A percentile compares a stretch with the other conserved stretches of the same genome.
Conservation (phyloP, 305 asterid genomes). For the Solanum chacoense region DNA sequence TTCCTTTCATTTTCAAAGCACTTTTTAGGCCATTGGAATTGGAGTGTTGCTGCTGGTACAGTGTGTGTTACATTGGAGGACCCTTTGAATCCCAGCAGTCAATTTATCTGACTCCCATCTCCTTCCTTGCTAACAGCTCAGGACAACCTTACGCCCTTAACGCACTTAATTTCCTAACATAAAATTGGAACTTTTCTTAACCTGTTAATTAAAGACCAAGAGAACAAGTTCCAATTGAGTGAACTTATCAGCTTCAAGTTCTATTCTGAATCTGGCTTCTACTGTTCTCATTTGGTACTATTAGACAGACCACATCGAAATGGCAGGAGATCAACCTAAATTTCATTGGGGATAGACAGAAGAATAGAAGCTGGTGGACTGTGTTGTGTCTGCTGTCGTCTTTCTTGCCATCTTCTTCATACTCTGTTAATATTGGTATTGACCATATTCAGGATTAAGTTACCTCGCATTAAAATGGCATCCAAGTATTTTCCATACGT, state of each 20-base stretch:
- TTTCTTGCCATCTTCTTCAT: not conserved
- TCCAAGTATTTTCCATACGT: not conserved
- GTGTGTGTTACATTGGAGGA: not conserved
- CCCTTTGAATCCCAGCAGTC: not conserved
- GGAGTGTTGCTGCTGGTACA: not conserved
- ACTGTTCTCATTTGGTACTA: not conserved
- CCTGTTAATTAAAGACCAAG: not conserved
- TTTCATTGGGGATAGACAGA: not conserved
- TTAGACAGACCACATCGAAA: not conserved
- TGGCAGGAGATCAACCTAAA: not conserved
- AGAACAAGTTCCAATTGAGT: not conserved
- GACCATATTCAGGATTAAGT: constrained; percentile 1
- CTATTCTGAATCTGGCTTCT: not conserved
- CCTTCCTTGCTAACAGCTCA: not conserved
- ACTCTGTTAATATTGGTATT: not conserved
- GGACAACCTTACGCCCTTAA: not conserved
- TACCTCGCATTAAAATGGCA: not conserved
- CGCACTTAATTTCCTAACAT: not conserved
- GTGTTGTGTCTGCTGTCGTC: not conserved
- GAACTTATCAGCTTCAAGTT: not conserved
- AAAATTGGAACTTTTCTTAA: not conserved
- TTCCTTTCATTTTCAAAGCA: not conserved
- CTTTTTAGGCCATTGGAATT: not conserved
- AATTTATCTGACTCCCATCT: not conserved
- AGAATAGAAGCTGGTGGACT: not conserved